Conservation (phyloP, 108 stramenopile genomes). For the Conticribra weissflogii region DNA sequence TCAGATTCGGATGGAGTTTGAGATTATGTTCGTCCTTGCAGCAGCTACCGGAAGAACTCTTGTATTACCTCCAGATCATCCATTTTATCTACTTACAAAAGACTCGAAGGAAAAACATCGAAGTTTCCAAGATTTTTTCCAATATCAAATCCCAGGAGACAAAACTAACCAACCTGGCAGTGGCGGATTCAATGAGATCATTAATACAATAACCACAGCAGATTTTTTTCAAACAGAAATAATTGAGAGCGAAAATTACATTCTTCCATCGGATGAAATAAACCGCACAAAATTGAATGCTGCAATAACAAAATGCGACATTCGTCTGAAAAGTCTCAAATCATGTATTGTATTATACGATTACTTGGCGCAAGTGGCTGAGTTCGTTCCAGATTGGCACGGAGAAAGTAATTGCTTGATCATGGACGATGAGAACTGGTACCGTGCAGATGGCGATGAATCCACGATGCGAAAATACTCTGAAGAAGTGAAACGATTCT, state of each 20-base stretch:
- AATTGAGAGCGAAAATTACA: slow-evolving; percentile 26
- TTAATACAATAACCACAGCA: slow-evolving; percentile 58
- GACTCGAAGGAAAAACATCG: slow-evolving; percentile 61
- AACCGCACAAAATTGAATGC: slow-evolving; percentile 44
- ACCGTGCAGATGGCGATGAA: slow-evolving; percentile 9
- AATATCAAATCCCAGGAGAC: slow-evolving; percentile 4
- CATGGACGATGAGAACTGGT: slow-evolving; percentile 62
- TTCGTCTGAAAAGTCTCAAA: slow-evolving; percentile 14
- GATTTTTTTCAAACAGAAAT: slow-evolving; percentile 59
- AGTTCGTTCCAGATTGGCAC: slow-evolving; percentile 49
- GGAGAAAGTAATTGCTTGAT: slow-evolving; percentile 59
- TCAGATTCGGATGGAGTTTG: slow-evolving; percentile 83
- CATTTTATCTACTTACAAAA: slow-evolving; percentile 73
- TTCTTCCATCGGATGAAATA: slow-evolving; percentile 48
- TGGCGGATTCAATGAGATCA: slow-evolving; percentile 52
- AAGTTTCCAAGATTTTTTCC: slow-evolving; percentile 84
- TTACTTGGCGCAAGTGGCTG: slow-evolving; percentile 53
- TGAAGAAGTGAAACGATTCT: slow-evolving; percentile 16
- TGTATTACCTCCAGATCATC: slow-evolving; percentile 84
- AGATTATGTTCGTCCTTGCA: slow-evolving; percentile 80
- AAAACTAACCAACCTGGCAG: background rate
- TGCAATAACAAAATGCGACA: slow-evolving; percentile 56
- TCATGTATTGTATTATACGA: slow-evolving; percentile 56
- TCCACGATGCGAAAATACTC: background rate
- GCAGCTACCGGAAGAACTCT: slow-evolving; percentile 78